Evolutionary conservation across 495 filamentous ascomycete species (phyloP), one percentile per base, ranked within the genome.

Genomic region (Talaromyces trachyspermus): DNA sequence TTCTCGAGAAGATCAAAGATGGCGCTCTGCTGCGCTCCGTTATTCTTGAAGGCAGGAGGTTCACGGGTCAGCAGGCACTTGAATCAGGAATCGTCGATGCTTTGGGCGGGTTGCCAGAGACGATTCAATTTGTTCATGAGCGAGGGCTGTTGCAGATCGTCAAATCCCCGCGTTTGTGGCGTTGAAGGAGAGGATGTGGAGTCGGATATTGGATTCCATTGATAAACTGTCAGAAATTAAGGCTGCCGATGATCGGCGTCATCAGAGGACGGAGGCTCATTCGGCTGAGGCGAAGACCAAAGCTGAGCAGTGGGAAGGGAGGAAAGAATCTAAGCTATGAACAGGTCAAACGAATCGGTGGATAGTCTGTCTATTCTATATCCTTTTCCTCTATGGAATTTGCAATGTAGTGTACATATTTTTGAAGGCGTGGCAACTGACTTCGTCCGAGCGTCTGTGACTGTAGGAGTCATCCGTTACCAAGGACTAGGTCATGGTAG

Each of bases 181-280:
- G 22, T 61, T 89, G 61, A 89, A 88, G 67, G 59, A 65, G 48
- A 84, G 88, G 61, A 86, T 88, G 81, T 88, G 81, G 56, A 59
- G 78, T 6, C 78, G 83, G 59, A 72, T 70, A 1, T 54, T 88
- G 27, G 71, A 55, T 22, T 61, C 76, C 42, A 55, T 85, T 50
- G 75, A 74, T 37, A 55, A 59, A 11, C 66, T 68, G 54, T 65
- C 53, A 15, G 63, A 52, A 9, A 75, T 72, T 45, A 30, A 46
- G n/a, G 44, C 27, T 9, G 29, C 30, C 4, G 44, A 46, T 25
- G 30, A 33, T 18, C 3, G 12, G 32, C n/a, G n/a, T 11, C 60
- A 78, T 57, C 56, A 57, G 46, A 70, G 66, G 62, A 69, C 68
- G 38, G 67, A 69, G 35, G 50, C 15, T 20, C 12, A 17, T 11